Evolutionary conservation across 2,329 filamentous ascomycete genomes (phyloP).

Genomic region (Aspergillus quadricinctus): DNA sequence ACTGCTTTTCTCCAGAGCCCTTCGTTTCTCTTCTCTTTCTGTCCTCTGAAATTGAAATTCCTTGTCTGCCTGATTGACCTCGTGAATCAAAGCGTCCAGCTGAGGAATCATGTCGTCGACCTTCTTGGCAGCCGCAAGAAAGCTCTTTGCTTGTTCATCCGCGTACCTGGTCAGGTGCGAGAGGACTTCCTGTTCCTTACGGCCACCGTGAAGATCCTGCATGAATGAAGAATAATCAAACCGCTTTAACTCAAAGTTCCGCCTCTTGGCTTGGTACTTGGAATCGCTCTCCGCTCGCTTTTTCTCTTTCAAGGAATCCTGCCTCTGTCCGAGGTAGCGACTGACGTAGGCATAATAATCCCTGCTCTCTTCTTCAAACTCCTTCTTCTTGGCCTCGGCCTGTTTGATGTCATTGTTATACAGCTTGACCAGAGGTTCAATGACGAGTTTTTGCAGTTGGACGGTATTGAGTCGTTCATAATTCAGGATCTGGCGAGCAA

Average conservation of each 20-base stretch:
- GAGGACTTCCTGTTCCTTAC: slow-evolving; percentile 94
- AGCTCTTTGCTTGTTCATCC: slow-evolving; percentile 79
- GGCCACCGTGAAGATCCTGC: slow-evolving; percentile 97
- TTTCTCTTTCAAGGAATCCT: slow-evolving; percentile 95
- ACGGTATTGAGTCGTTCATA: slow-evolving; percentile 82
- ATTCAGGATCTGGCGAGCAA: slow-evolving; percentile 78
- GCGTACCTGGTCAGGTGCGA: slow-evolving; percentile 94
- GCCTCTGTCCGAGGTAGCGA: slow-evolving; percentile 90
- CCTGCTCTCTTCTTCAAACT: slow-evolving; percentile 98
- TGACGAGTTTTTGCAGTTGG: slow-evolving; percentile 88
- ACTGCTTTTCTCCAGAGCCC: slow-evolving; percentile 83
- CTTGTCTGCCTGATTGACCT: slow-evolving; percentile 92
- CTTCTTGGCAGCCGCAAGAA: slow-evolving; percentile 77
- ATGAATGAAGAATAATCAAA: slow-evolving; percentile 99
- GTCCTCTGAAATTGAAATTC: slow-evolving; percentile 92
- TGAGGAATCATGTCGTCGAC: slow-evolving; percentile 84
- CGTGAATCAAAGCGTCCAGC: slow-evolving; percentile 77
- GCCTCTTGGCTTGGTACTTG: slow-evolving; percentile 90
- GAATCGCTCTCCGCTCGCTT: slow-evolving; percentile 91
- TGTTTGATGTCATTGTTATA: slow-evolving; percentile 98
- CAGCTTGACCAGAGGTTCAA: slow-evolving; percentile 85
- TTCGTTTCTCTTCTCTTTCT: slow-evolving; percentile 92
- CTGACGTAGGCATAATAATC: slow-evolving; percentile 97
- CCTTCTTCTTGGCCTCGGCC: slow-evolving; percentile 91
- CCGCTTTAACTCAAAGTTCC: slow-evolving; percentile 92